Base-by-base conservation (phyloP, 2,329 filamentous ascomycete species). In the Esteya vermicola region DNA sequence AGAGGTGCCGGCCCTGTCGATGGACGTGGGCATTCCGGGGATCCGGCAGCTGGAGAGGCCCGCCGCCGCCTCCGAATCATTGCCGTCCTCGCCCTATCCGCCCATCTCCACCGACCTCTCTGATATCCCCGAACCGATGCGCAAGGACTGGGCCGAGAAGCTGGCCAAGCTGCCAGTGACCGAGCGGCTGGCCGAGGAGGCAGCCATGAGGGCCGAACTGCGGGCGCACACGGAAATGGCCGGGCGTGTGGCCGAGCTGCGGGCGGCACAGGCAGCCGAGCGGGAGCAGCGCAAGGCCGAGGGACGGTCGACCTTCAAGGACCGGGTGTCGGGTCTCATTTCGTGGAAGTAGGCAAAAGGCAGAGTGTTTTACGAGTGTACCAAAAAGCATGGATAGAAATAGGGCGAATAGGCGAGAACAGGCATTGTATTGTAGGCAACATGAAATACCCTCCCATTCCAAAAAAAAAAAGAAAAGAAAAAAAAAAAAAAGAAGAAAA, bases 131-230 rank as follows among this genome's bases (percentile, higher is more conserved):
- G 58, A 63, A 3, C 67, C 70, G 23, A 55, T 75, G 21, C 66
- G 68, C 49, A 61, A 65, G 44, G 55, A 56, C 36, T 67, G 74
- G 54, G 66, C 68, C 51, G 64, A 72, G 47, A 62, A 67, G 48
- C 57, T 81, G 34, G 67, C 75, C 38, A 69, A 75, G 49, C 57
- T 79, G 38, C 65, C 66, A 5, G 69, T 69, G 37, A 62, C 64
- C 42, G 75, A 82, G 55, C 64, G 74, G 22, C 63, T 65, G 33
- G 56, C 77, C 16, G 79, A 85, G 55, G 70, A 79, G 55, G 69
- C 70, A 43, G 73, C 79, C 18, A 62, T 81, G 45, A 64, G 67
- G 43, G 76, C 73, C 7, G 77, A 85, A 59, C 59, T 71, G 41
- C 62, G 72, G 51, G 68, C 72, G 47, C 75, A 76, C 53, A 57